Base-by-base conservation (phyloP, 192 early-diverging fungal species). In the Backusella parvicylindrica region DNA sequence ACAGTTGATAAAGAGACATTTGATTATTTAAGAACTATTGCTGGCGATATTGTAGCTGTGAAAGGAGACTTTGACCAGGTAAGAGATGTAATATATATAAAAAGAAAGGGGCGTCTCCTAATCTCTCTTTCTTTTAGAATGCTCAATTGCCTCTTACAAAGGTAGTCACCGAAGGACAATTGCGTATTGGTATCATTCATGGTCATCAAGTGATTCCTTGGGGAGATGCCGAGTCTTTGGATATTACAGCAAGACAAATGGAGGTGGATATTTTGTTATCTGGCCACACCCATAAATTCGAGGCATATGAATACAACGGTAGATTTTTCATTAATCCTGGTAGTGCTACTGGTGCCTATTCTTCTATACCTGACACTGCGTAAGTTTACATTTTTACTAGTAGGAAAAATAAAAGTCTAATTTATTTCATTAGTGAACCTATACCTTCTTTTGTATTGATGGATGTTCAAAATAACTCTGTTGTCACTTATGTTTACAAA, bases 301-400 rank as follows among this genome's bases (percentile, higher is more conserved):
- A 95, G 75, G 95, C 95, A 31, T 96, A 90, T 83, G 97, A 98
- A 81, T 83, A 91, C 68, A 94, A 98, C 36, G 95, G 95, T 15
- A 85, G 92, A 77, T 96, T 97, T 73, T 99, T 95, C 80, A 88
- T 98, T 35, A 96, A 98, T 79, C 97, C 97, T 1, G 97, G 97
- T n/a, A 94, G 91, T 37, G 94, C 96, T 16, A 99, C 97, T 0
- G 97, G 97, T 30, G 94, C 94, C 1, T 96, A 89, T 73, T 71
- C 74, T 36, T 64, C 72, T 65, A 49, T 65, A 47, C 72, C 75
- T 53, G 78, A 43, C 2, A 65, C 35, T 36, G 33, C 23, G 76
- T 80, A 75, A 75, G 71, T 83, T n/a, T n/a, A n/a, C n/a, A n/a
- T n/a, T n/a, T n/a, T n/a, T n/a, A n/a, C n/a, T n/a, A n/a, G n/a